These are phyloP conservation scores for Sporothrix phasma DNA, from an alignment of 2,329 filamentous ascomycete species.

Conservation along the genomic window DNA sequence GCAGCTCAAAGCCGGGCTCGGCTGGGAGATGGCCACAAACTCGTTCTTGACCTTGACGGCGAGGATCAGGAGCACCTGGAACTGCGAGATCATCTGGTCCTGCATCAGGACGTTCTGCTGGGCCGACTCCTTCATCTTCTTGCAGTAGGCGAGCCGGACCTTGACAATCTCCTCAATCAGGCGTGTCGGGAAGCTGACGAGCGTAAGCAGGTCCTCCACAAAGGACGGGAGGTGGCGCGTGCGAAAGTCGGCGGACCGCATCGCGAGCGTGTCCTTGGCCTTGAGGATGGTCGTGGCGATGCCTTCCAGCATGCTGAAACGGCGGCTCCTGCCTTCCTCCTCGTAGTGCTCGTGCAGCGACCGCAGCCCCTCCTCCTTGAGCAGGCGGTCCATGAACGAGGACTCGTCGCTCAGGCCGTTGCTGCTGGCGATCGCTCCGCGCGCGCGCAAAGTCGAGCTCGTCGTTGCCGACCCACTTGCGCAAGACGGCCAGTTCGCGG, in stretches of 20 bases:
- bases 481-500: slow-evolving; percentile 80
- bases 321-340: slow-evolving; percentile 34
- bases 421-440: slow-evolving; percentile 56
- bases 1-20: slow-evolving; percentile 89
- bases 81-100: slow-evolving; percentile 95
- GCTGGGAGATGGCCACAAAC: slow-evolving; percentile 72
- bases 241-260: slow-evolving; percentile 73
- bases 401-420: slow-evolving; percentile 78
- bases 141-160: slow-evolving; percentile 81
- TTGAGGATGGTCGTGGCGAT: slow-evolving; percentile 84
- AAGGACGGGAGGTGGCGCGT: slow-evolving; percentile 89
- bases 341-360: slow-evolving; percentile 69
- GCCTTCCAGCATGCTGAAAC: slow-evolving; percentile 70
- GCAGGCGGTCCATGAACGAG: slow-evolving; percentile 84
- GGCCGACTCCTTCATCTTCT: slow-evolving; percentile 88
- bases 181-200: slow-evolving; percentile 95
- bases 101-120: slow-evolving; percentile 90
- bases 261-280: slow-evolving; percentile 82
- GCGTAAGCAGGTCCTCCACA: slow-evolving; percentile 86
- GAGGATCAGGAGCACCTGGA: slow-evolving; percentile 83
- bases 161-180: slow-evolving; percentile 95
- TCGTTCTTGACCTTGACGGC: slow-evolving; percentile 88
- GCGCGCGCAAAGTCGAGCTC: slow-evolving; percentile 82
- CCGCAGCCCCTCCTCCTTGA: slow-evolving; percentile 92
- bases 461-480: slow-evolving; percentile 94